These are phyloP conservation scores for Rhizoclosmatium hyalinum DNA, from an alignment of 371 early-diverging fungal genomes.

Conservation along the genomic window DNA sequence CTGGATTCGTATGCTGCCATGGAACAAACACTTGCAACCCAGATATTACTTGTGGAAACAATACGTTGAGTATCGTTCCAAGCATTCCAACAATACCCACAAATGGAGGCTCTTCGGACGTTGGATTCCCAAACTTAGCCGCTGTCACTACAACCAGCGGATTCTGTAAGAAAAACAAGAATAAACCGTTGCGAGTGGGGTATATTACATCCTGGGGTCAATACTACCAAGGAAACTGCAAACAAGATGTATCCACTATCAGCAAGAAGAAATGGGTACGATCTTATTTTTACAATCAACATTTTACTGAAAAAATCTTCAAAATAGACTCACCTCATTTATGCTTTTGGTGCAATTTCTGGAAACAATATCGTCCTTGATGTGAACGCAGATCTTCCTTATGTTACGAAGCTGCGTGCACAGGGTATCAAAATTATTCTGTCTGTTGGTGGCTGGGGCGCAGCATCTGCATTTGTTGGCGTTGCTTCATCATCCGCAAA, in stretches of 20 bases:
- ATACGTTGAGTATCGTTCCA: background rate
- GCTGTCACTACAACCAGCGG: background rate
- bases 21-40: background rate
- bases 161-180: slow-evolving; percentile 11
- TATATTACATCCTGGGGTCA: slow-evolving; percentile 23
- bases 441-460: slow-evolving; percentile 30
- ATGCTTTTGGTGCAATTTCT: slow-evolving; percentile 19
- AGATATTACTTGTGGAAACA: background rate
- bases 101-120: background rate
- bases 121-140: background rate
- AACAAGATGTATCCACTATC: background rate
- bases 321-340: slow-evolving; percentile 22
- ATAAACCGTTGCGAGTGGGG: slow-evolving; percentile 15
- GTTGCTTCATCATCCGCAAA: background rate
- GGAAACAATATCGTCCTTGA: background rate
- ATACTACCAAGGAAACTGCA: slow-evolving; percentile 7
- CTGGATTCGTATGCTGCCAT: slow-evolving; percentile 1
- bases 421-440: slow-evolving; percentile 19
- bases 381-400: background rate
- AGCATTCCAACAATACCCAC: background rate
- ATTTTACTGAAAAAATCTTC: no score
- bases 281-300: background rate
- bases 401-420: background rate
- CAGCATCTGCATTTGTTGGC: slow-evolving; percentile 1
- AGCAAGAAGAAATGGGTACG: slow-evolving; percentile 23